These are phyloP conservation scores for Anacardium occidentale DNA, from an alignment of 345 rosid genomes.

Conservation along the genomic window DNA sequence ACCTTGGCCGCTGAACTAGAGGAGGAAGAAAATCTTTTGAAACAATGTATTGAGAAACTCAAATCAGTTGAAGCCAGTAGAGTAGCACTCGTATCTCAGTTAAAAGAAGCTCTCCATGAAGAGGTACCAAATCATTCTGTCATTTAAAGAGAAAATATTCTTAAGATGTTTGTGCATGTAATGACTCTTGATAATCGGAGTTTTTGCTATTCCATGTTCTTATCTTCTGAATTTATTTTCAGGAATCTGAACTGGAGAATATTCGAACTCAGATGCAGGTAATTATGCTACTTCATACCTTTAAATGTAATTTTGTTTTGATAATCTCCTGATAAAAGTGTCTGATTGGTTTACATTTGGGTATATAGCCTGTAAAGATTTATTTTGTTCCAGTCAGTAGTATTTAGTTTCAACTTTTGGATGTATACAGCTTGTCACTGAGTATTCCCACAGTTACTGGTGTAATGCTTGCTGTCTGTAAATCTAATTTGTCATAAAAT, in stretches of 20 bases:
- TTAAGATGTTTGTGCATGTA: constrained; percentile 1
- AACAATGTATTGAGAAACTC: constrained; percentile 76
- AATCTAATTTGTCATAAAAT: neutral
- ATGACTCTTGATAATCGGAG: neutral
- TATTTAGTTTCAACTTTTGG: neutral
- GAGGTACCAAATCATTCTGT: constrained; percentile 42
- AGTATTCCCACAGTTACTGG: neutral
- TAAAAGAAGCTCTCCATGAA: constrained; percentile 77
- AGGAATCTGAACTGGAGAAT: constrained; percentile 89
- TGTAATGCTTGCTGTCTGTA: neutral
- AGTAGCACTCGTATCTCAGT: constrained; percentile 68
- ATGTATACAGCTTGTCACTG: neutral
- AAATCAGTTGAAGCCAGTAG: constrained; percentile 74
- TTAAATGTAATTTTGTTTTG: neutral
- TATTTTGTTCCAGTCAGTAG: neutral
- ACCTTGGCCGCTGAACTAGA: constrained; percentile 63
- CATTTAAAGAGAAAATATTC: neutral
- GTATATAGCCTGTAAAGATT: neutral
- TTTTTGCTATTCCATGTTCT: constrained; percentile 7
- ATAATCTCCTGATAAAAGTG: neutral
- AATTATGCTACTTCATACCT: constrained; percentile 6
- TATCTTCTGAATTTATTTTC: constrained; percentile 20
- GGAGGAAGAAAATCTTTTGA: constrained; percentile 70
- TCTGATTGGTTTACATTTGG: neutral
- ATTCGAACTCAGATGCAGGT: constrained; percentile 88